These are phyloP conservation scores for Boechera stricta DNA, from an alignment of 345 rosid genomes.

Conservation along the genomic window DNA sequence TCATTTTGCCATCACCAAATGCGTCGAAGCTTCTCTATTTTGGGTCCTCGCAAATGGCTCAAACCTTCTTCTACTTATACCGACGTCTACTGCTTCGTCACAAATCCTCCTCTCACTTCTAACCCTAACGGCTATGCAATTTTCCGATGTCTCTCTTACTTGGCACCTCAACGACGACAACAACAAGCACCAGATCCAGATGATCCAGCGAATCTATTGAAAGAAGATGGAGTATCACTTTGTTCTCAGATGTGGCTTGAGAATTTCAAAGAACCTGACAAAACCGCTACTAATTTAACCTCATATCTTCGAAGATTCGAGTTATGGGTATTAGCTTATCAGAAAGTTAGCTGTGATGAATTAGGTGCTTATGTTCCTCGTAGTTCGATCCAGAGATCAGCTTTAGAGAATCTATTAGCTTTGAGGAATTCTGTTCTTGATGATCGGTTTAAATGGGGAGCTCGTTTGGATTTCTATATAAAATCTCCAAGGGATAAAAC, in stretches of 20 bases:
- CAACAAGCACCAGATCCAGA: conserved; percentile 76
- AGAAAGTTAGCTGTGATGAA: conserved; percentile 88
- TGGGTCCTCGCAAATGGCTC: conserved; percentile 44
- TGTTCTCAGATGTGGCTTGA: conserved; percentile 98
- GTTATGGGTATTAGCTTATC: conserved; percentile 93
- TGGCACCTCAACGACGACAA: conserved; percentile 58
- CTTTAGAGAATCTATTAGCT: conserved; percentile 80
- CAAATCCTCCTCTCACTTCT: conserved; percentile 38
- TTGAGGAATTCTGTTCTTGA: conserved; percentile 93
- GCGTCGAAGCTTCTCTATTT: conserved; percentile 55
- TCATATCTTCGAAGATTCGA: conserved; percentile 81
- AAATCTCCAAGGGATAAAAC: conserved; percentile 93
- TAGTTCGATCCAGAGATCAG: conserved; percentile 75
- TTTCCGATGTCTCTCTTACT: conserved; percentile 59
- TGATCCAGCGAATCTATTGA: conserved; percentile 77
- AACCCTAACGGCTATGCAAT: conserved; percentile 40
- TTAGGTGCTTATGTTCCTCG: conserved; percentile 89
- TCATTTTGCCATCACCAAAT: conserved; percentile 43
- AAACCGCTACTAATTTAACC: conserved; percentile 60
- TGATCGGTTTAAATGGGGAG: conserved; percentile 92
- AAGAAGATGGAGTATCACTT: conserved; percentile 92
- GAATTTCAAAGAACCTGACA: conserved; percentile 59
- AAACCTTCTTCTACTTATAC: conserved; percentile 36
- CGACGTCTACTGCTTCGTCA: conserved; percentile 30
- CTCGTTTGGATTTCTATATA: conserved; percentile 83